Conservation (phyloP, 345 rosid species). For the Leavenworthia alabamica region DNA sequence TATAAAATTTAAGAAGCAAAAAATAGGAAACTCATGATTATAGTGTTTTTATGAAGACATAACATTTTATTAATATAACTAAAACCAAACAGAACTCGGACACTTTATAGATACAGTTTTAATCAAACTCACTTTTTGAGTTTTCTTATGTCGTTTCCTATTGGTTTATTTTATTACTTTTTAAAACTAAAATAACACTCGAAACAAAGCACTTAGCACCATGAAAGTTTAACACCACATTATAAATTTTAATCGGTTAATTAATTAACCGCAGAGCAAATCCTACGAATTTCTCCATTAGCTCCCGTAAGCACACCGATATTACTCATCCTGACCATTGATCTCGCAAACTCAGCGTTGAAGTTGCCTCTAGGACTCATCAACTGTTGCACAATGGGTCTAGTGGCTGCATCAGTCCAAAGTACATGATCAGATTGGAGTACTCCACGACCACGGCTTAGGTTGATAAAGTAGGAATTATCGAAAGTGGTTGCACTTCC, state of each 20-base stretch:
- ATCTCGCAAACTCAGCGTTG: conserved; percentile 42
- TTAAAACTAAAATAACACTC: conserved; percentile 11
- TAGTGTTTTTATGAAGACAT: background rate
- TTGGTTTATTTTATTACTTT: conserved; percentile 10
- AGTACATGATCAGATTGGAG: conserved; percentile 41
- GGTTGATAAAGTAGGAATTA: conserved; percentile 38
- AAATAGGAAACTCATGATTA: background rate
- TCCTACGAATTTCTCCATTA: conserved; percentile 45
- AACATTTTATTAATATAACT: conserved; percentile 4
- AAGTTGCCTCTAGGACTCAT: conserved; percentile 33
- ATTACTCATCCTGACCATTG: conserved; percentile 70
- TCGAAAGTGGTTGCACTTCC: conserved; percentile 45
- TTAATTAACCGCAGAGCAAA: conserved; percentile 45
- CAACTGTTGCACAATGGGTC: conserved; percentile 36
- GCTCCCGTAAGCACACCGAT: conserved; percentile 42
- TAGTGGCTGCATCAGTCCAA: conserved; percentile 42
- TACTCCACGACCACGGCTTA: conserved; percentile 39
- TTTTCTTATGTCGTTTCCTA: conserved; percentile 2
- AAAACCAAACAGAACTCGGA: conserved; percentile 11
- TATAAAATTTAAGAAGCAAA: background rate
- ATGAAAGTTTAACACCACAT: conserved; percentile 13
- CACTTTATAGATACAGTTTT: conserved; percentile 23
- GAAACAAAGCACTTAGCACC: conserved; percentile 5
- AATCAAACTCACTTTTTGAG: conserved; percentile 16
- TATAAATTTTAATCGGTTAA: background rate